These are phyloP conservation scores for Haplosporangium sp. DNA, from an alignment of 371 early-diverging fungal genomes.

Conservation along the genomic window DNA sequence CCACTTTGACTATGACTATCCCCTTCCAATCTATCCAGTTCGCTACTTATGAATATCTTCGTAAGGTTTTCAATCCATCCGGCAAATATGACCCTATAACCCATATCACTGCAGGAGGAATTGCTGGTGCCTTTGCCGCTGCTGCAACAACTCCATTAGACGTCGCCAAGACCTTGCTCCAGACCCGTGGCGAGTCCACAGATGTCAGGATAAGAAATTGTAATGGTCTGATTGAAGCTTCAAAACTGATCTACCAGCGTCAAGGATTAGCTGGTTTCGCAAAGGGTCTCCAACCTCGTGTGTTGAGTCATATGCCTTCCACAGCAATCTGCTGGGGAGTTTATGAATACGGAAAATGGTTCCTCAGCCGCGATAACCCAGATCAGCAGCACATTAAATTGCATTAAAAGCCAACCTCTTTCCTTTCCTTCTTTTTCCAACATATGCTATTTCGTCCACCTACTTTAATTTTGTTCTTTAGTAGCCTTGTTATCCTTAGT, in stretches of 20 bases:
- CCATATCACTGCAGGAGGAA: slow-evolving; percentile 89
- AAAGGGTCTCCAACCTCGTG: slow-evolving; percentile 86
- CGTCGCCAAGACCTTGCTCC: slow-evolving; percentile 93
- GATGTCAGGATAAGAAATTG: slow-evolving; percentile 80
- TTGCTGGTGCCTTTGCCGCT: slow-evolving; percentile 93
- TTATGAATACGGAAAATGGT: slow-evolving; percentile 90
- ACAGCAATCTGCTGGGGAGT: slow-evolving; percentile 97
- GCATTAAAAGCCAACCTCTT: no score
- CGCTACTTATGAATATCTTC: slow-evolving; percentile 87
- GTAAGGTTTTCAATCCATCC: slow-evolving; percentile 80
- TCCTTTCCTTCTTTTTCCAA: no score
- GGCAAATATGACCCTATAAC: slow-evolving; percentile 87
- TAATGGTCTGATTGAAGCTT: slow-evolving; percentile 79
- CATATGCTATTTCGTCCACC: no score
- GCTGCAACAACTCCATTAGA: slow-evolving; percentile 94
- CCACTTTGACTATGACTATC: slow-evolving; percentile 89
- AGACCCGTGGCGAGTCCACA: slow-evolving; percentile 86
- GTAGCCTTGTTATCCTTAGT: no score
- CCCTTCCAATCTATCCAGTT: slow-evolving; percentile 95
- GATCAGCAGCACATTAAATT: slow-evolving; percentile 47
- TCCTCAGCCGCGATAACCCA: slow-evolving; percentile 54
- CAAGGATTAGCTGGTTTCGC: slow-evolving; percentile 86
- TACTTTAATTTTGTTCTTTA: no score
- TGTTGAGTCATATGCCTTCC: slow-evolving; percentile 91
- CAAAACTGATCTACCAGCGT: slow-evolving; percentile 77